phyloP scores from a whole-genome alignment of 768 basidiomycete species.

The Thelephora aurantiotincta region DNA sequence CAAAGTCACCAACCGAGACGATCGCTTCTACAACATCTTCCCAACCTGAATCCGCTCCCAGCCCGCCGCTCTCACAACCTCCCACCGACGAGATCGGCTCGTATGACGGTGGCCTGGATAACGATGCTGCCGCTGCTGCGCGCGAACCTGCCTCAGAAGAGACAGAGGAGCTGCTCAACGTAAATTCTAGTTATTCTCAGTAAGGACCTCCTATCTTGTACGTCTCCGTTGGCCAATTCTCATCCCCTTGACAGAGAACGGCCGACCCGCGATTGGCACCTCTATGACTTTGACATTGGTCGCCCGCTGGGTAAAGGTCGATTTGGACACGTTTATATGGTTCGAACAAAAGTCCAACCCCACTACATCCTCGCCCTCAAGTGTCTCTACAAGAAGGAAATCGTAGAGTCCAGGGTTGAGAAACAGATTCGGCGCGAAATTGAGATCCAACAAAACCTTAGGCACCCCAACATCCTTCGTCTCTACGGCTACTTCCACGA shows the following conservation, averaged over 20 bases:
- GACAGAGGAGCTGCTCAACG: slow-evolving; percentile 65
- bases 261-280: slow-evolving; percentile 75
- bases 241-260: slow-evolving; percentile 27
- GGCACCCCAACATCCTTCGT: slow-evolving; percentile 89
- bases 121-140: slow-evolving; percentile 65
- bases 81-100: slow-evolving; percentile 59
- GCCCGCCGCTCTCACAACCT: slow-evolving; percentile 9
- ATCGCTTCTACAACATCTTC: slow-evolving; percentile 16
- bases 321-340: slow-evolving; percentile 98
- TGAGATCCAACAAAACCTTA: slow-evolving; percentile 92
- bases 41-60: slow-evolving; percentile 7
- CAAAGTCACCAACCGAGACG: slow-evolving; percentile 12
- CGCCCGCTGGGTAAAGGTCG: slow-evolving; percentile 97
- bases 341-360: slow-evolving; percentile 78
- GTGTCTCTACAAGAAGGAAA: slow-evolving; percentile 92
- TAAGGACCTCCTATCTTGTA: slow-evolving; percentile 20
- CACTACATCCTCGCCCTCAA: slow-evolving; percentile 94
- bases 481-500: slow-evolving; percentile 98
- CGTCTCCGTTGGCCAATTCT: slow-evolving; percentile 4
- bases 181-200: slow-evolving; percentile 71
- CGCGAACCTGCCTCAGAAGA: slow-evolving; percentile 60
- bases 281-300: slow-evolving; percentile 86
- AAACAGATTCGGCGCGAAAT: slow-evolving; percentile 97
- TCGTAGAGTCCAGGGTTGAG: slow-evolving; percentile 83
- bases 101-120: slow-evolving; percentile 96